Base-by-base conservation (phyloP, 495 filamentous ascomycete species). In the Neurospora sp. region DNA sequence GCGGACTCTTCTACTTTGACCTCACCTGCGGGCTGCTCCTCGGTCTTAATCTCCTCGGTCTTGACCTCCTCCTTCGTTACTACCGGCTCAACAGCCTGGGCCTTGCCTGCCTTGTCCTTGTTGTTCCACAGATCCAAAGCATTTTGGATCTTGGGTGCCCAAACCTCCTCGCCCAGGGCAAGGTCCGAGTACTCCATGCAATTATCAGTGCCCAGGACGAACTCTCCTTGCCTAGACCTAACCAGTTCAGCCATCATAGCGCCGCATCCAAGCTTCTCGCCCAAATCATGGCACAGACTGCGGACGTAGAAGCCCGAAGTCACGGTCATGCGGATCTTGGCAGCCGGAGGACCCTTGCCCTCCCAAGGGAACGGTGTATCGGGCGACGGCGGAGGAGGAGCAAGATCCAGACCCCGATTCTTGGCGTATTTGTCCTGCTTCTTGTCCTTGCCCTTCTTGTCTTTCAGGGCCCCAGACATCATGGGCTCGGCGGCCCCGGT, bases 251-350 rank as follows among this genome's bases (percentile, higher is more conserved):
- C 91, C 96, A 99, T 98, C 77, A 95, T 84, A 36, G 87, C 96
- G 39, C 91, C 89, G 40, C 92, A 96, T 34, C 90, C 90, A 13
- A 97, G 83, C 59, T 94, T 92, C 76, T 90, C 87, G 21, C 96
- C 96, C 38, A 99, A 86, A 77, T 99, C 96, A 77, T 98, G 94
- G 71, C 93, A 92, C 59, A 99, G 86, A 40, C 91, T 94, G 71
- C 96, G 92, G 48, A 99, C 96, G 82, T 99, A 99, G 86, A 98
- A 99, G 54, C 96, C 96, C 5, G 94, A 97, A 5, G 94, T 91
- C 48, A 97, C 96, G 1, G 92, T 97, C 92, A 99, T 93, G 72
- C 90, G 89, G 70, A 99, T 88, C 79, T 88, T 92, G 48, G 89
- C 90, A 9, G 94, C 94, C 2, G 93, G 89, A 9, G 91, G 89